Conservation (phyloP, 2,329 filamentous ascomycete genomes). For the Pseudocercospora fijiensis region DNA sequence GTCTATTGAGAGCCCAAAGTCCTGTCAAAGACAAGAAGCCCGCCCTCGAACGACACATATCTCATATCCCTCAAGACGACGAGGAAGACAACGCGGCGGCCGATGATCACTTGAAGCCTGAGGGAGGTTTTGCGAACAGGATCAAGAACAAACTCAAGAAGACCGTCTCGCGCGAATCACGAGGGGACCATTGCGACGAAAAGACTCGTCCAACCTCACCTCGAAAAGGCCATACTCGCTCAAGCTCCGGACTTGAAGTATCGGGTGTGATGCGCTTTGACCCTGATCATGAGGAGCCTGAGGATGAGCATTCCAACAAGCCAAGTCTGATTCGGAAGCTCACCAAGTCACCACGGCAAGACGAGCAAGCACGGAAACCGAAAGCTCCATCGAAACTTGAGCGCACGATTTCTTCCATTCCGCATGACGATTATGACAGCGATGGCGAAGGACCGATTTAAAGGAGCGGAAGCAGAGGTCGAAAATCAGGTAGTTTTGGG, state of each 20-base stretch:
- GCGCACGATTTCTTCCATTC: constrained; percentile 22
- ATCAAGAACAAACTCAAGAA: constrained; percentile 16
- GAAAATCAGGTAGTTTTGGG: background rate
- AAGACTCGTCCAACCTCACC: background rate
- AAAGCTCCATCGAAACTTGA: constrained; percentile 14
- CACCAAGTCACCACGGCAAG: constrained; percentile 9
- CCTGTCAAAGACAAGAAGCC: constrained; percentile 12
- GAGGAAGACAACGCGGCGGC: background rate
- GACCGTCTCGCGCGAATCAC: constrained; percentile 9
- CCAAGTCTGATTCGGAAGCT: constrained; percentile 2
- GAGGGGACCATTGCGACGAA: background rate
- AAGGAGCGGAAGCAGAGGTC: background rate
- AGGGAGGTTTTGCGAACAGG: constrained; percentile 7
- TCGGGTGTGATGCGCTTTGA: constrained; percentile 9
- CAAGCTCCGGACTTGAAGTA: constrained; percentile 13
- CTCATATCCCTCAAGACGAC: constrained; percentile 18
- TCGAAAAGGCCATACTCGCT: background rate
- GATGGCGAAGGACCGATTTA: constrained; percentile 7
- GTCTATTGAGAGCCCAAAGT: constrained; percentile 5
- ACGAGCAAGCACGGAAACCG: constrained; percentile 6
- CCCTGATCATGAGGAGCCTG: constrained; percentile 1
- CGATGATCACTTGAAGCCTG: background rate
- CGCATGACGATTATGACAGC: constrained; percentile 22
- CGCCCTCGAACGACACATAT: constrained; percentile 18
- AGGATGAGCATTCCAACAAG: background rate